Percentiles rank a stretch among this genome's conserved stretches.
Evolutionary conservation across 352 stramenopile species (phyloP).

Genomic region (Phytophthora aleatoria): DNA sequence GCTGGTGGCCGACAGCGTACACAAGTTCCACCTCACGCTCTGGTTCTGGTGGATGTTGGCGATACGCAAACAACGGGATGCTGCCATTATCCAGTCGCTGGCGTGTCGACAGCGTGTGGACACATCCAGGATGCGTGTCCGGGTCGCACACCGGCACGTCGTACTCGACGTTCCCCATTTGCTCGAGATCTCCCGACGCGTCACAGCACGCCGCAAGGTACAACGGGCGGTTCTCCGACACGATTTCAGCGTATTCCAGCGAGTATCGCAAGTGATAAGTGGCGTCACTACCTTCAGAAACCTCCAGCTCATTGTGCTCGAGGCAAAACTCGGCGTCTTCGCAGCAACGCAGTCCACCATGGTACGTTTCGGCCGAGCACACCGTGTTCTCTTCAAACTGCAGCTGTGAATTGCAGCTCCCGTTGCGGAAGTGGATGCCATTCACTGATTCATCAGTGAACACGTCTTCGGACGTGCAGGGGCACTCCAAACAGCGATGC

Average conservation of each 20-base stretch:
- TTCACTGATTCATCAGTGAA: conserved; percentile 61
- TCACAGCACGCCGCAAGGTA: conserved; percentile 80
- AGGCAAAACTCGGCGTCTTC: conserved; percentile 74
- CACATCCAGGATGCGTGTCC: conserved; percentile 69
- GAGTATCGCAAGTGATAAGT: conserved; percentile 81
- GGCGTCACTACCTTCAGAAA: conserved; percentile 24
- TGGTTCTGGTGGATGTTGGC: conserved; percentile 27
- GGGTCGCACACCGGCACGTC: conserved; percentile 72
- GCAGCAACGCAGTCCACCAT: conserved; percentile 77
- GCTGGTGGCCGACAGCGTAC: conserved; percentile 81
- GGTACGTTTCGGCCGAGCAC: conserved; percentile 62
- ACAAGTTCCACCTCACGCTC: conserved; percentile 76
- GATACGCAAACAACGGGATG: conserved; percentile 28
- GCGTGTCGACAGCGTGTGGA: conserved; percentile 76
- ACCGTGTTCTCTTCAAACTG: conserved; percentile 73
- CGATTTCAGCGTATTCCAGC: conserved; percentile 68
- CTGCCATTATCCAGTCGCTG: conserved; percentile 58
- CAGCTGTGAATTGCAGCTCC: conserved; percentile 70
- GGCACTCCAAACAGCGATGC: conserved; percentile 77
- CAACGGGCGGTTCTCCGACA: conserved; percentile 59
- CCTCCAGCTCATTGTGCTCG: conserved; percentile 53
- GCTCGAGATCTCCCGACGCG: conserved; percentile 55
- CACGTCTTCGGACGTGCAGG: conserved; percentile 72
- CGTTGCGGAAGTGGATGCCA: conserved; percentile 42
- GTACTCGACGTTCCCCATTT: conserved; percentile 83